Base-by-base conservation (phyloP, 495 filamentous ascomycete genomes). In the Venustampulla echinocandica region DNA sequence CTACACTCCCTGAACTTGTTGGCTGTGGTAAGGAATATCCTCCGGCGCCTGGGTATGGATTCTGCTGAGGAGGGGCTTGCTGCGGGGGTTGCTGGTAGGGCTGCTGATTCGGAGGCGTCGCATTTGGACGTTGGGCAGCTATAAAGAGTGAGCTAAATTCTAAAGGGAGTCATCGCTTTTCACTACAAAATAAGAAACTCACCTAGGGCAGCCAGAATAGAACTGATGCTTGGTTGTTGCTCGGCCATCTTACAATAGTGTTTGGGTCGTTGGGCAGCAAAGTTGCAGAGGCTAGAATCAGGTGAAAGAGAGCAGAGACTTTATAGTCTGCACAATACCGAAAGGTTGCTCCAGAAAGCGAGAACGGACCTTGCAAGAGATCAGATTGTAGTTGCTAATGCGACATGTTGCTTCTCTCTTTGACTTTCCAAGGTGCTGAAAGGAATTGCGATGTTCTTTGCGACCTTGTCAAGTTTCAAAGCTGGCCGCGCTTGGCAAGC, bases 1-100 rank as follows among this genome's bases (percentile, higher is more conserved):
- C 87, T 42, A 87, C 68, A 42, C 70, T 81, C 9, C 84, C 85
- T 17, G 81, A 79, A 15, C 69, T 71, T 20, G 76, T 73, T 6
- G 85, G 84, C 52, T 80, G 82, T 0, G 85, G 85, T 21, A 85
- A 65, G 21, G 64, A 56, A 54, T 74, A 82, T 34, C 59, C 54
- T 11, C 61, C 55, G 20, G 64, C 47, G n/a, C 58, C 49, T 13
- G 64, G 40, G 44, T 73, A 71, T 5, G 63, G 61, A 15, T 54
- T 52, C n/a, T 57, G 64, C 60, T 61, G 69, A 40, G 51, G 59
- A 35, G 68, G 66, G 37, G 48, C 56, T 41, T 56, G 59, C 19
- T 60, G 40, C 15, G 59, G 54, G 28, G 49, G 59, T 50, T 68
- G 73, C 15, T 67, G 66, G 49, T 71, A 70, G 6, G 63, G 61